These are phyloP conservation scores for Diplotaxis tenuifolia DNA, from an alignment of 345 rosid species.

Conservation along the genomic window DNA sequence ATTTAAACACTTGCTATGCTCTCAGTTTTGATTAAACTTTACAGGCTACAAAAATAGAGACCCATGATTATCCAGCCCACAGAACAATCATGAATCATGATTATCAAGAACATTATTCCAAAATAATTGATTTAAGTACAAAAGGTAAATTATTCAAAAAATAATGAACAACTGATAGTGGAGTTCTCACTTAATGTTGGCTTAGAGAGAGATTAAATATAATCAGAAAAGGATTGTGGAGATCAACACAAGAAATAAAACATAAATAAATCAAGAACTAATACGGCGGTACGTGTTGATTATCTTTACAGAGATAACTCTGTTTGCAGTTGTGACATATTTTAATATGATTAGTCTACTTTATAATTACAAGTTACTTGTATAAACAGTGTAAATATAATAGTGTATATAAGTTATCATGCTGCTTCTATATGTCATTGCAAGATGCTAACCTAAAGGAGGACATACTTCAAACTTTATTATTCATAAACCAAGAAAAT, in stretches of 20 bases:
- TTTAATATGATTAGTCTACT: background rate
- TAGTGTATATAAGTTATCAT: too few relatives aligned
- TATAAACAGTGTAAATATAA: background rate
- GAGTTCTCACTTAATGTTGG: constrained; percentile 30
- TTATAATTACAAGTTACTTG: background rate
- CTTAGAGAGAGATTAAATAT: constrained; percentile 16
- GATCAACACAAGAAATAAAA: background rate
- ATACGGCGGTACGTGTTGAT: background rate
- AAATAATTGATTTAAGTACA: constrained; percentile 22
- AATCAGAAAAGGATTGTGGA: background rate
- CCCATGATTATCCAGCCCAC: constrained; percentile 38
- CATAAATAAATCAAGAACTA: background rate
- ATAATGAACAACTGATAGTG: constrained; percentile 35
- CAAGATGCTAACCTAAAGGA: background rate
- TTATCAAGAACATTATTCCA: constrained; percentile 4
- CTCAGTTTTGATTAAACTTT: constrained; percentile 25
- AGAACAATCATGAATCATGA: constrained; percentile 26
- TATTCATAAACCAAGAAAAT: too few relatives aligned
- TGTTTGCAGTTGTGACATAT: background rate
- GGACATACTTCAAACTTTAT: background rate
- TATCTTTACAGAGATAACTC: background rate
- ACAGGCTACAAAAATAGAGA: constrained; percentile 27
- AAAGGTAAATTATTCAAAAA: constrained; percentile 29
- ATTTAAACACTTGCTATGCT: constrained; percentile 9
- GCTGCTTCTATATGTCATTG: too few relatives aligned